Percentiles rank a stretch among this genome's conserved stretches.
These are phyloP conservation scores for Phlebiopsis flavidoalba DNA, from an alignment of 768 basidiomycete genomes.

Conservation along the genomic window DNA sequence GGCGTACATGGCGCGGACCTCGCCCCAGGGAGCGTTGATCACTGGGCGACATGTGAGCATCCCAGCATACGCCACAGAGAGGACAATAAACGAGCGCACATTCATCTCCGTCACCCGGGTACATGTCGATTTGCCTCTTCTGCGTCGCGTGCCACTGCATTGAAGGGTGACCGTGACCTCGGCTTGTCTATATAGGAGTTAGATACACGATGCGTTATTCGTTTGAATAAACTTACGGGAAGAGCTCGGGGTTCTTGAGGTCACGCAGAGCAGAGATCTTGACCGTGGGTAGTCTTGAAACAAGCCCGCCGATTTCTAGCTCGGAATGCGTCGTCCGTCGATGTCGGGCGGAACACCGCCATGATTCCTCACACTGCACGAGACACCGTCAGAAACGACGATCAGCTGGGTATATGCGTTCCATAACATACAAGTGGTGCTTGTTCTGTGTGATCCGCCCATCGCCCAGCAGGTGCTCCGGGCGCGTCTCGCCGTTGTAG, in stretches of 20 bases:
- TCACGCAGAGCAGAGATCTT: constrained; percentile 43
- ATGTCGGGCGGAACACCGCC: constrained; percentile 49
- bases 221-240: constrained; percentile 35
- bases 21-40: constrained; percentile 44
- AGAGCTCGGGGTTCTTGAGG: constrained; percentile 40
- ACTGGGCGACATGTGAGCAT: constrained; percentile 6
- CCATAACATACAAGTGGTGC: constrained; percentile 43
- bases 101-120: constrained; percentile 52
- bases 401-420: background rate
- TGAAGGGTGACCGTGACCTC: constrained; percentile 51
- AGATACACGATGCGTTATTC: background rate
- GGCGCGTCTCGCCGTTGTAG: constrained; percentile 49
- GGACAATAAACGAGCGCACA: constrained; percentile 24
- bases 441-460: constrained; percentile 45
- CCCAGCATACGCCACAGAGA: background rate
- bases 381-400: background rate
- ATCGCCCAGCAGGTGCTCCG: constrained; percentile 32
- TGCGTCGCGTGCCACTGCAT: constrained; percentile 48
- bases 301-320: constrained; percentile 49
- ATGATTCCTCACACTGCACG: constrained; percentile 45
- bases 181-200: constrained; percentile 28
- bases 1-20: constrained; percentile 46
- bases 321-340: constrained; percentile 39
- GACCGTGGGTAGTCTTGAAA: constrained; percentile 38
- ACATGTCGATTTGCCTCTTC: constrained; percentile 47